Base-by-base conservation (phyloP, 225 moss, liverwort and hornwort species). In the Marchantia polymorpha region DNA sequence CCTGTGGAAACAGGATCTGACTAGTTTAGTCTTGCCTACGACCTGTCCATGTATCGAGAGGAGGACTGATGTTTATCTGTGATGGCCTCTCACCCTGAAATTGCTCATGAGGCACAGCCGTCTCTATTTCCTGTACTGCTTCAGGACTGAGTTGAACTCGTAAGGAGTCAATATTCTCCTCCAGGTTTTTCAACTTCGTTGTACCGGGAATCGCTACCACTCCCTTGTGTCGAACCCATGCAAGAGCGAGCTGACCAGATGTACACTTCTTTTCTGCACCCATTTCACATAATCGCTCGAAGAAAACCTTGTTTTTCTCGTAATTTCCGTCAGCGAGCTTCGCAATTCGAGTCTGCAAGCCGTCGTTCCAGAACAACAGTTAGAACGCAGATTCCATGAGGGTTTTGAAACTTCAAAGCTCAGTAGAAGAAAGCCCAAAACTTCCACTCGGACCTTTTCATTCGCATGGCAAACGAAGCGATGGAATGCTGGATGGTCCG, bases 171-270 rank as follows among this genome's bases (percentile, higher is more conserved):
- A 81, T 81, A 26, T 81, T 84, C 61, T 81, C 81, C n/a, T 81
- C 81, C 72, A 84, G 55, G 46, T 84, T 77, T 65, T 81, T 84
- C 30, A 51, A 0, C 25, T 84, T 84, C 26, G 77, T 84, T 16
- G 84, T 81, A 11, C 84, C 81, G 27, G 81, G 84, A 71, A 84
- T 84, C 27, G 84, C 75, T 1, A 64, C 74, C 49, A 76, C 71
- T 52, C 84, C 84, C 76, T 84, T 61, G 56, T 81, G 84, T 29
- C 81, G 75, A 7, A 84, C 56, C 80, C 84, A 73, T 12, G 73
- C 73, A 25, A 73, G 73, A 12, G 73, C 52, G 22, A 73, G 16
- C 52, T 73, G 73, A 7, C 84, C 81, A 20, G 84, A 69, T 48
- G 81, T 84, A 15, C 61, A 66, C 7, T 71, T 77, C n/a, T 77